A percentile compares a stretch with the other conserved stretches of the same genome.
These are phyloP conservation scores for Venturia effusa DNA, from an alignment of 2,329 filamentous ascomycete species.

Conservation along the genomic window DNA sequence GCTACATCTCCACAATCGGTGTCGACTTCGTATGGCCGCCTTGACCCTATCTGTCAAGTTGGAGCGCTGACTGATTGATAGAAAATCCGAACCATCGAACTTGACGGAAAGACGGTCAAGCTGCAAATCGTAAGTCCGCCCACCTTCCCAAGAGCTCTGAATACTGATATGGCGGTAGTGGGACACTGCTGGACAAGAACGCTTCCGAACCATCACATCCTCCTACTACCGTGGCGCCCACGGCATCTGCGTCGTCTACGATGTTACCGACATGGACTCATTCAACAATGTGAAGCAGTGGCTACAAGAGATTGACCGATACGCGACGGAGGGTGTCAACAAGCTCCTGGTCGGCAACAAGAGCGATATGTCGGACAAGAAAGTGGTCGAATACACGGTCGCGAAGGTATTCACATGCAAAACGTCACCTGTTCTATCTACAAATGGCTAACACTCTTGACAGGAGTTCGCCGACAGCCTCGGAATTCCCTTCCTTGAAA, in stretches of 20 bases:
- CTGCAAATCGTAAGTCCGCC: constrained; percentile 77
- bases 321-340: constrained; percentile 98
- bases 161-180: constrained; percentile 47
- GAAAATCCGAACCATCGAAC: constrained; percentile 99
- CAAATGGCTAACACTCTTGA: neutral
- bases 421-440: neutral
- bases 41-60: neutral
- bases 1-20: constrained; percentile 98
- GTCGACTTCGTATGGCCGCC: constrained; percentile 83
- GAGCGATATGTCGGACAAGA: constrained; percentile 99
- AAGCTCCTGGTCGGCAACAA: constrained; percentile 99
- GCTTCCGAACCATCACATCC: constrained; percentile 98
- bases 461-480: constrained; percentile 98
- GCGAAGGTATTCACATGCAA: constrained; percentile 62
- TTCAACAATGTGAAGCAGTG: constrained; percentile 99
- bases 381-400: constrained; percentile 98
- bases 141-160: neutral
- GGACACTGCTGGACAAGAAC: constrained; percentile 98
- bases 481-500: constrained; percentile 98
- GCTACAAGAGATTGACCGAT: constrained; percentile 98
- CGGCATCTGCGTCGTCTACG: constrained; percentile 99
- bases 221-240: constrained; percentile 99
- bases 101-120: constrained; percentile 99
- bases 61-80: constrained; percentile 27
- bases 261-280: constrained; percentile 99